phyloP scores from a whole-genome alignment of 169 alveolate genomes.

The Cryptosporidium canis region DNA sequence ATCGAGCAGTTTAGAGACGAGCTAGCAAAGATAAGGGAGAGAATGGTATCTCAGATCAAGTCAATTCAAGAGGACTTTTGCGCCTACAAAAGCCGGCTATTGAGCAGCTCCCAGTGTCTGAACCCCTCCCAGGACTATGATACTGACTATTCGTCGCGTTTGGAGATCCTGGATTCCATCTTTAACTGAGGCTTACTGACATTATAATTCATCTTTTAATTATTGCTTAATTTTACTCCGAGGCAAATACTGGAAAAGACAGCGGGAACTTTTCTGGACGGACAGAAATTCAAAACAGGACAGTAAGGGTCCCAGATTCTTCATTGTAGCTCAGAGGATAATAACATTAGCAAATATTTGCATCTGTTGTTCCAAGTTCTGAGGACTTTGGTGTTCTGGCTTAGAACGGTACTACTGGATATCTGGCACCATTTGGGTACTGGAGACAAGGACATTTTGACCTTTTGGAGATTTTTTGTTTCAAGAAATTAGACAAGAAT shows the following conservation, averaged over 20 bases:
- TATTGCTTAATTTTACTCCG: background rate
- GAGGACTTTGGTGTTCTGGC: background rate
- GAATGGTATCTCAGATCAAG: background rate
- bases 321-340: background rate
- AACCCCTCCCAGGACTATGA: conserved; percentile 1
- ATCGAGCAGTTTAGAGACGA: background rate
- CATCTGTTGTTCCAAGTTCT: background rate
- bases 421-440: background rate
- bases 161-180: background rate
- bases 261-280: background rate
- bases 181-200: background rate
- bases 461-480: too few species aligned
- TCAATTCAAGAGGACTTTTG: conserved; percentile 33
- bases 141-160: background rate
- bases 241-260: background rate
- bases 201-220: background rate
- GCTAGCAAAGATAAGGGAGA: background rate
- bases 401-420: background rate
- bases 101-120: background rate
- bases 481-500: background rate
- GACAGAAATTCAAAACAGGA: background rate
- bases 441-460: too few species aligned
- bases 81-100: background rate
- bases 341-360: background rate
- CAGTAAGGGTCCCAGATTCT: background rate